Evolutionary conservation across 345 rosid genomes (phyloP).

Genomic region (Kandelia obovata): DNA sequence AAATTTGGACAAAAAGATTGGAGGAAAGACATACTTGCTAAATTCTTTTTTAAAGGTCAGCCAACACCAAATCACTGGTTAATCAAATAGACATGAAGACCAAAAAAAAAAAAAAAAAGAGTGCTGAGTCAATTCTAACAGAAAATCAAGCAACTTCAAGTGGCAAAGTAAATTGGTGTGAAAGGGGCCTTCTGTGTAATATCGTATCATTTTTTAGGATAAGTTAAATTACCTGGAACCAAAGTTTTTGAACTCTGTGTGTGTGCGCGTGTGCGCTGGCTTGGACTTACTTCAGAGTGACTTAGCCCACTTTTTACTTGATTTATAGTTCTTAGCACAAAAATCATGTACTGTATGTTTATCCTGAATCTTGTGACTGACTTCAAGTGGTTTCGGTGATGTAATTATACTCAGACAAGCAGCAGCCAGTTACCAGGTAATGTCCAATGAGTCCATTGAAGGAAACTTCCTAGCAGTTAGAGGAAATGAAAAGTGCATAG

Average conservation of each 20-base stretch:
- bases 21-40: neutral
- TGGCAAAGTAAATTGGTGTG: constrained; percentile 1
- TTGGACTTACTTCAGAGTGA: neutral
- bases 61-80: neutral
- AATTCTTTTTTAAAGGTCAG: neutral
- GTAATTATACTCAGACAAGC: neutral
- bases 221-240: too few species aligned
- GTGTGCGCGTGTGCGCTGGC: neutral
- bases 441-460: constrained; percentile 19
- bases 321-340: neutral
- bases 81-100: too few species aligned
- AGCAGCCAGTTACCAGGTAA: constrained; percentile 22
- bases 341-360: neutral
- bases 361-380: too few species aligned
- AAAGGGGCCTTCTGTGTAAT: constrained; percentile 6
- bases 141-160: neutral
- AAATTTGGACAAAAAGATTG: neutral
- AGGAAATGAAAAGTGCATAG: neutral
- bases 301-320: neutral
- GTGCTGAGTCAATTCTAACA: neutral
- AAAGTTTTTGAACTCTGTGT: neutral
- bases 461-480: constrained; percentile 42
- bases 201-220: neutral
- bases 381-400: too few species aligned
- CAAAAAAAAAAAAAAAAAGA: neutral